Conservation (phyloP, 306 rosid species). For the Cucumis sativus region Cucumber_9930_V3 NC_026657.2:40658001-40658500, state of each 20-base stretch:
- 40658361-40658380: background rate
- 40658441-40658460: background rate
- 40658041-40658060: too few relatives aligned
- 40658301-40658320: background rate
- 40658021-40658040: too few relatives aligned
- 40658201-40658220: constrained; percentile 5
- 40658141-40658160: background rate
- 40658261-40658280: background rate
- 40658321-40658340: background rate
- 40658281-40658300: background rate
- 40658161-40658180: background rate
- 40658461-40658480: background rate
- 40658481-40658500: background rate
- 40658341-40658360: background rate
- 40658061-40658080: too few relatives aligned
- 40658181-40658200: background rate
- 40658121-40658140: too few relatives aligned
- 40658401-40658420: background rate
- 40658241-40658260: background rate
- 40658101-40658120: too few relatives aligned
- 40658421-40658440: background rate
- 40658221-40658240: background rate
- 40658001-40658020: too few relatives aligned
- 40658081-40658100: too few relatives aligned
- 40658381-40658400: background rate